Evolutionary conservation across 768 basidiomycete genomes (phyloP).

Genomic region (Calvatia gigantea): DNA sequence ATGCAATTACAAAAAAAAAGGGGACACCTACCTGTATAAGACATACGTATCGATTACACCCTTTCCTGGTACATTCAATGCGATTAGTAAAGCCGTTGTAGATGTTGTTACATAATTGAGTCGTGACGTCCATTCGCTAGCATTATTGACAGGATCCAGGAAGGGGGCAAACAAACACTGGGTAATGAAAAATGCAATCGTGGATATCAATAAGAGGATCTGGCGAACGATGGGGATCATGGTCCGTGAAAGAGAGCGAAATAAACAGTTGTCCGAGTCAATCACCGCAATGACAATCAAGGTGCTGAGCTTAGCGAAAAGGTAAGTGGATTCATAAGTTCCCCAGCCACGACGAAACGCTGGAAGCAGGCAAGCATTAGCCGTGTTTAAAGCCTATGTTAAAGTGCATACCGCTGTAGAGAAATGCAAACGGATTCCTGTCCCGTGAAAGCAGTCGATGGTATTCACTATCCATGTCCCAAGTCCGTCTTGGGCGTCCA

Average conservation of each 20-base stretch:
- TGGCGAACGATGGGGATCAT: conserved; percentile 59
- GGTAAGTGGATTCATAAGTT: conserved; percentile 58
- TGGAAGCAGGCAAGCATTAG: conserved; percentile 23
- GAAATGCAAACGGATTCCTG: conserved; percentile 62
- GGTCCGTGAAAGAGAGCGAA: conserved; percentile 50
- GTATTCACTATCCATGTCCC: conserved; percentile 69
- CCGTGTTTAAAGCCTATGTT: background rate
- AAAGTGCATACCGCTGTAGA: conserved; percentile 59
- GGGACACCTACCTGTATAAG: conserved; percentile 55
- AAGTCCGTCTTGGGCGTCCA: conserved; percentile 52
- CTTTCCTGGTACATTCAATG: conserved; percentile 52
- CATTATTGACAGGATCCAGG: conserved; percentile 67
- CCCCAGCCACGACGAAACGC: conserved; percentile 72
- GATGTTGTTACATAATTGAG: conserved; percentile 69
- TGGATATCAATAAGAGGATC: conserved; percentile 52
- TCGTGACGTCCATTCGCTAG: conserved; percentile 71
- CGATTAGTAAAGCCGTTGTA: conserved; percentile 58
- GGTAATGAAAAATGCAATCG: conserved; percentile 54
- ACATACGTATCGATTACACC: conserved; percentile 57
- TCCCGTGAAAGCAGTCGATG: conserved; percentile 62
- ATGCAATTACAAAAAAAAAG: background rate
- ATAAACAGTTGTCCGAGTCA: conserved; percentile 69
- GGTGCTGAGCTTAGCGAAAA: conserved; percentile 69
- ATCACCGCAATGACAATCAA: conserved; percentile 64
- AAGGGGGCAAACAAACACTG: conserved; percentile 65